Evolutionary conservation across 208 protist species (phyloP), one percentile per base, ranked within the genome.

Genomic region (Trypanosoma caninum): DNA sequence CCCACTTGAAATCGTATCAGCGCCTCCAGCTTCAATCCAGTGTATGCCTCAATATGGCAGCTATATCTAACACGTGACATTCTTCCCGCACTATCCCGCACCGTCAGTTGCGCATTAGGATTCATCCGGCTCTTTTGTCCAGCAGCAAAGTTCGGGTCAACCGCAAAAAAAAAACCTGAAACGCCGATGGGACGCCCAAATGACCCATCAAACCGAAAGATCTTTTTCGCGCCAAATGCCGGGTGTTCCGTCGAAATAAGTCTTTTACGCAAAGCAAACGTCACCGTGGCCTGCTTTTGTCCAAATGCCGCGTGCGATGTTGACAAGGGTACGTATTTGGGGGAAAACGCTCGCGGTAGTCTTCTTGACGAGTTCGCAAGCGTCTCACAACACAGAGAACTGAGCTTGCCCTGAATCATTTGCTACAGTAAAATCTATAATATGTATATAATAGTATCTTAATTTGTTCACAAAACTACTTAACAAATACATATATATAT

Each of bases 21-120:
- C 8, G 68, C 78, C 78, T 93, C 87, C 55, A 93, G 56, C 67
- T 88, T 87, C 44, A 90, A 35, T 46, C 82, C 82, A 4, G 68
- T 69, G 52, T 70, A 40, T 14, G 77, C 76, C 47, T 82, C 72
- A 20, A 93, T 58, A 55, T 87, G 59, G 64, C 87, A 93, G 45
- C 78, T 74, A 70, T 90, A 93, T 1, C 82, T 75, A 22, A 78
- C 73, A 22, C 87, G 76, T 30, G 82, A 78, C 80, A 89, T 85
- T 59, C 84, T 86, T 48, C 87, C 87, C 10, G 65, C 68, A n/a
- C 60, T 27, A 45, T 89, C 87, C 13, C 82, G 75, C 9, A 88
- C 78, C 1, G 87, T 93, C 37, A 93, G 72, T 67, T 90, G 87
- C 16, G 82, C 87, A 74, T 89, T 89, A 34, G 87, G 87, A 57